Conservation (phyloP, 805 yeast species). For the Candida railenensis region DNA sequence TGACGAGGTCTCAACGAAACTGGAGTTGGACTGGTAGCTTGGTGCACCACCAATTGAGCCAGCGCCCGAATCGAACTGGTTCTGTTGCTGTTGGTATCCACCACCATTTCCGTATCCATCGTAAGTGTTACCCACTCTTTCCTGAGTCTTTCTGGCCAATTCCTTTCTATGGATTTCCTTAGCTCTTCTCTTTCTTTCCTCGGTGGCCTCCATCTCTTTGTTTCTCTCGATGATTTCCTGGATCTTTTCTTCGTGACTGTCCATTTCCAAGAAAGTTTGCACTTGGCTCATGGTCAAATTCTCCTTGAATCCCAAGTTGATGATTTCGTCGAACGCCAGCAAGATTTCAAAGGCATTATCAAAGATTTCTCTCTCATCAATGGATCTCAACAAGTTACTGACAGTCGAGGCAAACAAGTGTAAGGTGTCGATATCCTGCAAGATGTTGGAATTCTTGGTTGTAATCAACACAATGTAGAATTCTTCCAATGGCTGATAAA, state of each 20-base stretch:
- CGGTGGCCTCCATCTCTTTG: constrained; percentile 95
- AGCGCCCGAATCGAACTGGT: constrained; percentile 7
- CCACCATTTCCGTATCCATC: constrained; percentile 4
- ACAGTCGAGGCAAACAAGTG: constrained; percentile 82
- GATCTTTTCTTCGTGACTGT: constrained; percentile 96
- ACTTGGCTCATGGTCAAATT: constrained; percentile 80
- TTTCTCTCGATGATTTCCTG: constrained; percentile 97
- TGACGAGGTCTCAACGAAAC: background rate
- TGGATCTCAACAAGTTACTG: constrained; percentile 64
- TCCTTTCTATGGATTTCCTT: constrained; percentile 83
- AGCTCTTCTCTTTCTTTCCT: constrained; percentile 94
- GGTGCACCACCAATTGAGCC: constrained; percentile 4
- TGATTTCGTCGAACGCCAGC: constrained; percentile 91
- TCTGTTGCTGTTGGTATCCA: constrained; percentile 17
- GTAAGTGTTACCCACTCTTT: constrained; percentile 20
- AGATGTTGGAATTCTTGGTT: constrained; percentile 84
- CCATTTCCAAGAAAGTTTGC: constrained; percentile 91
- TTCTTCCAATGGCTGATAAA: constrained; percentile 94
- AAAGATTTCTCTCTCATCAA: constrained; percentile 81
- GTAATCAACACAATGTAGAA: constrained; percentile 88
- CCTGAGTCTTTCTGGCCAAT: constrained; percentile 61
- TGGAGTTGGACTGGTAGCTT: constrained; percentile 8
- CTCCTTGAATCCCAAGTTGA: constrained; percentile 87
- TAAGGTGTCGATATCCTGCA: constrained; percentile 92
- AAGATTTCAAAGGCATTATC: constrained; percentile 85